Evolutionary conservation across 768 basidiomycete genomes (phyloP), one percentile per base, ranked within the genome.

Genomic region (Rhodotorula paludigena): DNA sequence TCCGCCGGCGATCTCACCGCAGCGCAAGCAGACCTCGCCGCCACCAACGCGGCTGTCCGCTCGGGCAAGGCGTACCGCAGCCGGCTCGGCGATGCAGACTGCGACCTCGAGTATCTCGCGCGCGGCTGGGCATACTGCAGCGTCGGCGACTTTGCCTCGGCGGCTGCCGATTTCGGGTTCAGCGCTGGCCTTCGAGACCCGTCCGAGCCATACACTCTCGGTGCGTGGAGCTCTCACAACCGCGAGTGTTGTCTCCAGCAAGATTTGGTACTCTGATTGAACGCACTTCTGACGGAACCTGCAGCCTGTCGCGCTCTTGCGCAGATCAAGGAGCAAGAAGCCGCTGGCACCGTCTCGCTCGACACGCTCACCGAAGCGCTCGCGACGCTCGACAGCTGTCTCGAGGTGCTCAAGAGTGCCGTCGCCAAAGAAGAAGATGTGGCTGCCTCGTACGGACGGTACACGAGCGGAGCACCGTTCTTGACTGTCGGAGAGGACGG

Each of bases 261-360:
- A n/a, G n/a, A n/a, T n/a, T n/a, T n/a, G n/a, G n/a, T n/a, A n/a
- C n/a, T n/a, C n/a, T n/a, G n/a, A n/a, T n/a, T 30, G 11, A 8
- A 4, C 30, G 30, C 2, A 10, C 9, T 9, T 51, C 18, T 21
- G 18, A 18, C 41, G 41, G 41, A 42, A 11, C 20, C 30, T 33
- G n/a, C 64, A 66, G 64, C 69, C 15, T 71, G 69, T 28, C 69
- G 57, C 8, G 52, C 53, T 4, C 65, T 71, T 55, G 57, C 69
- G 9, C 32, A 54, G 45, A 47, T 71, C 62, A 63, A 67, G 12
- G 48, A 28, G 30, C 57, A 49, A n/a, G 63, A 66, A 33, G n/a
- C 53, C 1, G 5, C 41, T 48, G 44, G 55, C 35, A 1, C 45
- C n/a, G 18, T 64, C 3, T 47, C 63, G 6, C 0, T 33, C 33